phyloP scores from a whole-genome alignment of 257 asterid genomes.

The Echium plantagineum region DNA sequence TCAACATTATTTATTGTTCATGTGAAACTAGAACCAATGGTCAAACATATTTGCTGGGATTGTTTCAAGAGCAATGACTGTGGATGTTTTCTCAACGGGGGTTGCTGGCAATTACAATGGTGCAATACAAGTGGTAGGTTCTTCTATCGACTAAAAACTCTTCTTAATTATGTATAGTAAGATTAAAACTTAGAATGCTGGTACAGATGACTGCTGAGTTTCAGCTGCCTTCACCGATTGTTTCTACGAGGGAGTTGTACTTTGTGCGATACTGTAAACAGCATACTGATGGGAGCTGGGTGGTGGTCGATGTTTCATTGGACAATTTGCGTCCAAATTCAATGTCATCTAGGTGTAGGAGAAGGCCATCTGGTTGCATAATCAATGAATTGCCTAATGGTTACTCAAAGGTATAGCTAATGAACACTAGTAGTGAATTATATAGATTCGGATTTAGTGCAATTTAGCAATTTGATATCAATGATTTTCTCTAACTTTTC shows the following conservation, averaged over 20 bases:
- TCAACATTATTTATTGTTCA: neutral
- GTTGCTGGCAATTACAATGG: slow-evolving; percentile 33
- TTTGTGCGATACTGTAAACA: slow-evolving; percentile 82
- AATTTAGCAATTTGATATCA: too few relatives aligned
- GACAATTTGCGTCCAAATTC: slow-evolving; percentile 7
- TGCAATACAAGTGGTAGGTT: slow-evolving; percentile 38
- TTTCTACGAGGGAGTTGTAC: slow-evolving; percentile 47
- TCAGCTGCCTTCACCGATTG: slow-evolving; percentile 64
- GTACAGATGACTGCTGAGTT: slow-evolving; percentile 33
- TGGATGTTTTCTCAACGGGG: too few relatives aligned
- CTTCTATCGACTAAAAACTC: too few relatives aligned
- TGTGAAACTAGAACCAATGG: slow-evolving; percentile 26
- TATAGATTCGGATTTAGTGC: too few relatives aligned
- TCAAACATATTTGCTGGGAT: too few relatives aligned
- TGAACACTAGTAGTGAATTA: too few relatives aligned
- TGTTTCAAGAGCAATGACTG: too few relatives aligned
- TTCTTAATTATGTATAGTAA: too few relatives aligned
- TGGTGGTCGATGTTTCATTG: slow-evolving; percentile 66
- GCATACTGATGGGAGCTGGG: slow-evolving; percentile 63
- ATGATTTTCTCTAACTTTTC: too few relatives aligned
- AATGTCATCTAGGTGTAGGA: slow-evolving; percentile 48
- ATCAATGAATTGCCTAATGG: slow-evolving; percentile 40
- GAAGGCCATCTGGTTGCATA: slow-evolving; percentile 84
- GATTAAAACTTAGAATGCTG: too few relatives aligned
- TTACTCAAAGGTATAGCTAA: neutral